Percentiles rank a stretch among this genome's conserved stretches.
Evolutionary conservation across 1,139 yeast genomes (phyloP).

Genomic region (Scheffersomyces titani): DNA sequence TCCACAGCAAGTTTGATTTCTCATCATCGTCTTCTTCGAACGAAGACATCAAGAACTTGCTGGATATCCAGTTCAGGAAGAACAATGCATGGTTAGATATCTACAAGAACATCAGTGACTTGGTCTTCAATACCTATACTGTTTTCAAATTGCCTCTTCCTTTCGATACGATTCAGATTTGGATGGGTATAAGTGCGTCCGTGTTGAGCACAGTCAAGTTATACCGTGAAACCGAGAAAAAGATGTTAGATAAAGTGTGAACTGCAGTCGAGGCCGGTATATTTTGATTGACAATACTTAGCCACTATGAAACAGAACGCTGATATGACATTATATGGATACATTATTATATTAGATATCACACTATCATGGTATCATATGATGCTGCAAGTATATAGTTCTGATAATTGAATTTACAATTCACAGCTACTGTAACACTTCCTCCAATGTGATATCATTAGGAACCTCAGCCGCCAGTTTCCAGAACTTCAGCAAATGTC

Average conservation of each 20-base stretch:
- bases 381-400: background rate
- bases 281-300: no score
- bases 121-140: conserved; percentile 45
- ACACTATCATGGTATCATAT: background rate
- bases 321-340: no score
- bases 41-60: conserved; percentile 27
- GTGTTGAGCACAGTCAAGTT: conserved; percentile 40
- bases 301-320: background rate
- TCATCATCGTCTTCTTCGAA: conserved; percentile 10
- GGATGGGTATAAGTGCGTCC: conserved; percentile 51
- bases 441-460: conserved; percentile 30
- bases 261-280: no score
- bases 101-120: conserved; percentile 42
- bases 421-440: conserved; percentile 17
- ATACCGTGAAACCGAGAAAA: conserved; percentile 41
- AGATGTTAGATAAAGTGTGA: conserved; percentile 18
- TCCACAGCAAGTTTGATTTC: background rate
- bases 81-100: conserved; percentile 43
- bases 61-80: conserved; percentile 40
- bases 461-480: conserved; percentile 53
- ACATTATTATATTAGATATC: background rate
- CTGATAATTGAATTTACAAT: background rate
- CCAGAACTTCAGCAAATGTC: conserved; percentile 94
- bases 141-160: conserved; percentile 44
- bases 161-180: conserved; percentile 46